These are phyloP conservation scores for Tilletia horrida DNA, from an alignment of 1,284 basidiomycete genomes.

Conservation along the genomic window DNA sequence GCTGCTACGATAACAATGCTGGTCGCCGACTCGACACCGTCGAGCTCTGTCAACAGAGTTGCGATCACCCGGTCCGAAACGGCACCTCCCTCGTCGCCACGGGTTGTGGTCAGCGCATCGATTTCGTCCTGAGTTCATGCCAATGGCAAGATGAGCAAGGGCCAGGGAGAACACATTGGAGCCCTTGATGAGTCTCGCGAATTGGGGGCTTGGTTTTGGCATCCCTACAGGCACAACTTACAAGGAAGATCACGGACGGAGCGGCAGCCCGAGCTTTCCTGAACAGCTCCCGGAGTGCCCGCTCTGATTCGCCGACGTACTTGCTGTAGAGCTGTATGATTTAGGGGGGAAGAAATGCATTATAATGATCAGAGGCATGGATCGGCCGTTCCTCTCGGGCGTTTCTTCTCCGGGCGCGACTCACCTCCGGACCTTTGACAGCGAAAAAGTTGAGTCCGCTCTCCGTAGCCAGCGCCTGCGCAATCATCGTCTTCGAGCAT, in stretches of 20 bases:
- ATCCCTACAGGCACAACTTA: no score
- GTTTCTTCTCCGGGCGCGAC: no score
- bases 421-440: slow-evolving; percentile 93
- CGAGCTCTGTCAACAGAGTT: slow-evolving; percentile 90
- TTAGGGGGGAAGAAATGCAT: slow-evolving; percentile 11
- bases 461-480: slow-evolving; percentile 88
- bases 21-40: slow-evolving; percentile 87
- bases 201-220: no score
- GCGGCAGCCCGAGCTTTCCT: slow-evolving; percentile 87
- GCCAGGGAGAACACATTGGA: no score
- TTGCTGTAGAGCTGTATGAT: slow-evolving; percentile 84
- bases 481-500: slow-evolving; percentile 93
- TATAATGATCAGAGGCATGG: neutral
- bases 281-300: slow-evolving; percentile 90
- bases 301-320: slow-evolving; percentile 94
- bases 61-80: slow-evolving; percentile 86
- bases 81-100: slow-evolving; percentile 64
- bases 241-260: slow-evolving; percentile 94
- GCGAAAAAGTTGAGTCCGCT: slow-evolving; percentile 94
- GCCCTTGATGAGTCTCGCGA: no score
- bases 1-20: slow-evolving; percentile 93
- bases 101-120: slow-evolving; percentile 81
- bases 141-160: neutral
- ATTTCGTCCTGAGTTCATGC: slow-evolving; percentile 78
- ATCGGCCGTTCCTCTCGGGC: no score